phyloP scores from a whole-genome alignment of 2,329 filamentous ascomycete species.

The Fusarium udum region DNA sequence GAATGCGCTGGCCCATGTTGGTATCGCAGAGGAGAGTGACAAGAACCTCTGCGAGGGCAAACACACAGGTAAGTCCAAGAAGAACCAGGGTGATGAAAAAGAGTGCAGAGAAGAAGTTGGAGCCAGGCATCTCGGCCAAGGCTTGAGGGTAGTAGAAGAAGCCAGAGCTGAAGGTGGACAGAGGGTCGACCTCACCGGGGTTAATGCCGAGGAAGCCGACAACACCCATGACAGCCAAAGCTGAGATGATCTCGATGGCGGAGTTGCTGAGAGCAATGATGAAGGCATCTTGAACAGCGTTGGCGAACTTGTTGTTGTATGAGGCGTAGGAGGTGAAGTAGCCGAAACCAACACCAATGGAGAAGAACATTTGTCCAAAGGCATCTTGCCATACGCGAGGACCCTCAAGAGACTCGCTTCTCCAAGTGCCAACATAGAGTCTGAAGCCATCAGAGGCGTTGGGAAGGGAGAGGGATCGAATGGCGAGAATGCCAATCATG shows the following conservation, averaged over 20 bases:
- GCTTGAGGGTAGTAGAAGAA: constrained; percentile 64
- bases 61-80: constrained; percentile 58
- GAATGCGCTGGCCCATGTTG: constrained; percentile 48
- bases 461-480: constrained; percentile 58
- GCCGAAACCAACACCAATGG: constrained; percentile 61
- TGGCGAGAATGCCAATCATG: constrained; percentile 62
- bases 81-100: constrained; percentile 64
- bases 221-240: constrained; percentile 58
- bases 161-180: constrained; percentile 61
- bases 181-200: constrained; percentile 44
- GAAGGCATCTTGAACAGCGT: constrained; percentile 62
- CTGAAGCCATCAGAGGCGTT: constrained; percentile 61
- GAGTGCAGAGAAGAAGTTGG: constrained; percentile 64
- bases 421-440: constrained; percentile 52
- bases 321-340: constrained; percentile 66
- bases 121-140: constrained; percentile 62
- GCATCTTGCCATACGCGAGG: constrained; percentile 59
- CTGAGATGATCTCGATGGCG: constrained; percentile 59
- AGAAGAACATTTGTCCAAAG: constrained; percentile 56
- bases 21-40: constrained; percentile 52
- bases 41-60: constrained; percentile 33
- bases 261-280: constrained; percentile 64
- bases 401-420: constrained; percentile 52
- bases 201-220: constrained; percentile 54
- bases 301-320: constrained; percentile 63